Evolutionary conservation across 108 stramenopile genomes (phyloP).

Genomic region (Phaeodactylum tricornutum): DNA sequence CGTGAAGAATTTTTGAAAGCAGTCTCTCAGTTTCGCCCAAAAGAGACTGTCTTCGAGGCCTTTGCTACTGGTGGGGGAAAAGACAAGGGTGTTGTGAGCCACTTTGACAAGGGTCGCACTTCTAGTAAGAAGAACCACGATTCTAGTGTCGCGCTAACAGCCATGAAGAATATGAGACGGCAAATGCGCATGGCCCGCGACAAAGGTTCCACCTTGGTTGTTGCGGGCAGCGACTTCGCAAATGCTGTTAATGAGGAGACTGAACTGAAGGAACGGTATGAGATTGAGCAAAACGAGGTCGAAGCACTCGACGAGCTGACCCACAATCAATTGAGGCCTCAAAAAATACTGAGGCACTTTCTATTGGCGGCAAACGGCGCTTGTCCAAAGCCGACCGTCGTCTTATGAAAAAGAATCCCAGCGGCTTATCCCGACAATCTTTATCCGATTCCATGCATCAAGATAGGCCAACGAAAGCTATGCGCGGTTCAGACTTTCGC

Average conservation of each 20-base stretch:
- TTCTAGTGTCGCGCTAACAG: constrained; percentile 56
- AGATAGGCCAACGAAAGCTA: constrained; percentile 43
- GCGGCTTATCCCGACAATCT: not conserved
- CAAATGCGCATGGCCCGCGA: constrained; percentile 80
- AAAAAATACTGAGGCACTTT: not conserved
- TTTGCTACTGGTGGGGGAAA: constrained; percentile 81
- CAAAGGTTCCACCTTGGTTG: constrained; percentile 65
- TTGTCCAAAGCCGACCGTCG: constrained; percentile 90
- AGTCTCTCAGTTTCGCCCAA: constrained; percentile 88
- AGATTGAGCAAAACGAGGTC: not conserved
- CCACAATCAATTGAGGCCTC: not conserved
- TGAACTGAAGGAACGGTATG: not conserved
- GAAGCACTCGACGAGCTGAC: constrained; percentile 1
- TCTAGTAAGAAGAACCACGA: constrained; percentile 35
- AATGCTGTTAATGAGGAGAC: not conserved
- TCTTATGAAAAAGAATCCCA: constrained; percentile 65
- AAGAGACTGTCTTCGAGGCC: constrained; percentile 96
- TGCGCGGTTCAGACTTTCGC: constrained; percentile 58
- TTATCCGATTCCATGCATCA: not conserved
- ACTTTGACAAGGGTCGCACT: constrained; percentile 70
- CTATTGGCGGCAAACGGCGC: constrained; percentile 41
- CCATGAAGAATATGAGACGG: constrained; percentile 86
- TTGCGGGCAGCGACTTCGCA: constrained; percentile 54
- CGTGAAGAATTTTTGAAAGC: constrained; percentile 75
- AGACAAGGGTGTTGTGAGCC: constrained; percentile 54